Percentiles rank a stretch among this genome's conserved stretches.
These are phyloP conservation scores for Erodium moschatum DNA, from an alignment of 441 rosid genomes.

Conservation along the genomic window DNA sequence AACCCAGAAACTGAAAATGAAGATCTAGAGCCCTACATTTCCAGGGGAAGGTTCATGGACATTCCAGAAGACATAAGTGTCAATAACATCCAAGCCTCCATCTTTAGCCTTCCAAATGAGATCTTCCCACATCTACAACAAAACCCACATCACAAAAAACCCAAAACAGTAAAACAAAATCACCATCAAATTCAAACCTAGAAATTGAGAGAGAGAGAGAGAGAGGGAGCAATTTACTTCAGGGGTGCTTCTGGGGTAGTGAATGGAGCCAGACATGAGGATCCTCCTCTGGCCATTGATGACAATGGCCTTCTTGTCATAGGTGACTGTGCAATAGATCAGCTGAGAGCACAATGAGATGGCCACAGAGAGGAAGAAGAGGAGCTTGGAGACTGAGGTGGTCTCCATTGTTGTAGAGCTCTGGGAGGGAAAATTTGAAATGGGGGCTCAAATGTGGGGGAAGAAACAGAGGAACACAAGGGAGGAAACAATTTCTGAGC, in stretches of 20 bases:
- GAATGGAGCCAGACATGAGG: constrained; percentile 41
- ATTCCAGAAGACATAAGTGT: constrained; percentile 28
- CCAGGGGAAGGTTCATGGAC: constrained; percentile 28
- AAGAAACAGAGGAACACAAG: background rate
- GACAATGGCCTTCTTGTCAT: constrained; percentile 42
- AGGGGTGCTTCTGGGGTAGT: constrained; percentile 41
- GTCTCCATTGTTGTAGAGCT: background rate
- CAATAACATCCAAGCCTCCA: constrained; percentile 13
- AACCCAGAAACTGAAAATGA: background rate
- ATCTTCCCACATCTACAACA: constrained; percentile 19
- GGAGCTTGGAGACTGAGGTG: constrained; percentile 6
- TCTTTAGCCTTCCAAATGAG: background rate
- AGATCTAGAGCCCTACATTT: constrained; percentile 15
- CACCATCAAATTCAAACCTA: background rate
- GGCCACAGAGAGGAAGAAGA: constrained; percentile 11
- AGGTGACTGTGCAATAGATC: constrained; percentile 31
- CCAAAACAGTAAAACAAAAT: background rate
- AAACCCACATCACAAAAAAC: background rate
- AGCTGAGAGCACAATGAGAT: constrained; percentile 18
- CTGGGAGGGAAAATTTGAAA: background rate
- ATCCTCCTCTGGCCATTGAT: constrained; percentile 46
- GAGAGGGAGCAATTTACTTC: constrained; percentile 24
- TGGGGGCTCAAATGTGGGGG: background rate
- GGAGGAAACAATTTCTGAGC: background rate
- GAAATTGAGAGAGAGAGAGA: background rate